These are phyloP conservation scores for Phaeotremella skinneri DNA, from an alignment of 768 basidiomycete species.

Conservation along the genomic window DNA sequence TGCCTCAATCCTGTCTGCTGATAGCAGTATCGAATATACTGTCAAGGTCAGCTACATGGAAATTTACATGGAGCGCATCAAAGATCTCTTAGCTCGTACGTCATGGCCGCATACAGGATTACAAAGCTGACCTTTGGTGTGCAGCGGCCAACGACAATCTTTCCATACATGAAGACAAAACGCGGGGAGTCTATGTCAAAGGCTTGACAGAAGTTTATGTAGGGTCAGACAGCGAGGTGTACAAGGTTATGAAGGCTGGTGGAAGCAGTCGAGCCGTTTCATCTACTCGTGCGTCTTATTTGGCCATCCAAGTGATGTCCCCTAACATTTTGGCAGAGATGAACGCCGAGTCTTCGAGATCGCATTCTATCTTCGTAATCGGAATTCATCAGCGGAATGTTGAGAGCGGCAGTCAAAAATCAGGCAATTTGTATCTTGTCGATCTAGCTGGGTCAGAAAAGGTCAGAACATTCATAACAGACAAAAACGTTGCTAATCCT, in stretches of 20 bases:
- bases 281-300: slow-evolving; percentile 80
- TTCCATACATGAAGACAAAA: slow-evolving; percentile 97
- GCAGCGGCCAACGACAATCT: slow-evolving; percentile 95
- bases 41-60: slow-evolving; percentile 99
- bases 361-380: slow-evolving; percentile 97
- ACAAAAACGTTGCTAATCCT: slow-evolving; percentile 6
- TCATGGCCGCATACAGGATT: slow-evolving; percentile 22
- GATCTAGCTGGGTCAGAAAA: slow-evolving; percentile 99
- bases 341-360: slow-evolving; percentile 99
- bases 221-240: slow-evolving; percentile 89
- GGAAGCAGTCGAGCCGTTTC: slow-evolving; percentile 86
- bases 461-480: slow-evolving; percentile 49
- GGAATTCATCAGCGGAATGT: slow-evolving; percentile 96
- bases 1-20: slow-evolving; percentile 92
- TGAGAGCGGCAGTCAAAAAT: slow-evolving; percentile 92
- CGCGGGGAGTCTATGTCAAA: slow-evolving; percentile 96
- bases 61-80: slow-evolving; percentile 93
- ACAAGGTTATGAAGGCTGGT: slow-evolving; percentile 98
- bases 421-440: slow-evolving; percentile 93
- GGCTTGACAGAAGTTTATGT: slow-evolving; percentile 97
- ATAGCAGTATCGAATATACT: slow-evolving; percentile 91
- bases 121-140: slow-evolving; percentile 2
- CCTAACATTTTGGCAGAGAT: slow-evolving; percentile 64
- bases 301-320: too few relatives aligned
- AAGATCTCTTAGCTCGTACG: slow-evolving; percentile 93